These are phyloP conservation scores for Chlorophyllum brunneum DNA, from an alignment of 768 basidiomycete species.

Conservation along the genomic window DNA sequence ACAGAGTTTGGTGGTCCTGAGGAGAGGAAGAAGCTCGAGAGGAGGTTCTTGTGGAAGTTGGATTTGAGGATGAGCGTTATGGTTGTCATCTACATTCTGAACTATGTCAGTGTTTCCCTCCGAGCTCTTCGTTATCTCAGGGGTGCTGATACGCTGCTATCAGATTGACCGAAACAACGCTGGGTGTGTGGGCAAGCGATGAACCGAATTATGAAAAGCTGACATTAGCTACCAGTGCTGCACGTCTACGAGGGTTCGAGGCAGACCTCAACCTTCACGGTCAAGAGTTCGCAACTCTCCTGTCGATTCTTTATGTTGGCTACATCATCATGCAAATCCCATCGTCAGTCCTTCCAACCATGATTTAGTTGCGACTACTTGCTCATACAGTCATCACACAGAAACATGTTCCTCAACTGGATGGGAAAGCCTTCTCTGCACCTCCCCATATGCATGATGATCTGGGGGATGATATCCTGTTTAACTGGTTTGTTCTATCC, in stretches of 20 bases:
- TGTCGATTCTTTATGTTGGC: conserved; percentile 68
- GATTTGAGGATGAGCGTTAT: conserved; percentile 55
- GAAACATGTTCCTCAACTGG: conserved; percentile 73
- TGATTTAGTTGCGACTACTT: not conserved
- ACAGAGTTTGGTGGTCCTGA: conserved; percentile 48
- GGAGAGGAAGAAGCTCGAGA: conserved; percentile 44
- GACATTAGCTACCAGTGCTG: conserved; percentile 43
- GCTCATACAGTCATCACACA: conserved; percentile 21
- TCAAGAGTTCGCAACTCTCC: conserved; percentile 61
- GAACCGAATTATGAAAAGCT: not conserved
- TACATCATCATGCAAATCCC: conserved; percentile 82
- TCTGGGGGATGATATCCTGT: conserved; percentile 66
- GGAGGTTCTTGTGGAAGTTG: conserved; percentile 49
- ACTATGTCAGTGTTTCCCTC: conserved; percentile 31
- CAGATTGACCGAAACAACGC: conserved; percentile 79
- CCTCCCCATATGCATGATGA: conserved; percentile 61
- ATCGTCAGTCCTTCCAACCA: conserved; percentile 41
- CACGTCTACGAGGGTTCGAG: conserved; percentile 69
- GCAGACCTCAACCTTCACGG: conserved; percentile 59
- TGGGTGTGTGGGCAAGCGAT: conserved; percentile 36
- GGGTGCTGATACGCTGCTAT: conserved; percentile 7
- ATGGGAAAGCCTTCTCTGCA: conserved; percentile 68
- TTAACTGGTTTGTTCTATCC: conserved; percentile 38
- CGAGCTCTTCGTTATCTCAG: not conserved
- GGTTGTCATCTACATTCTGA: conserved; percentile 48